Base-by-base conservation (phyloP, 257 asterid species). In the Nicotiana paniculata region DNA sequence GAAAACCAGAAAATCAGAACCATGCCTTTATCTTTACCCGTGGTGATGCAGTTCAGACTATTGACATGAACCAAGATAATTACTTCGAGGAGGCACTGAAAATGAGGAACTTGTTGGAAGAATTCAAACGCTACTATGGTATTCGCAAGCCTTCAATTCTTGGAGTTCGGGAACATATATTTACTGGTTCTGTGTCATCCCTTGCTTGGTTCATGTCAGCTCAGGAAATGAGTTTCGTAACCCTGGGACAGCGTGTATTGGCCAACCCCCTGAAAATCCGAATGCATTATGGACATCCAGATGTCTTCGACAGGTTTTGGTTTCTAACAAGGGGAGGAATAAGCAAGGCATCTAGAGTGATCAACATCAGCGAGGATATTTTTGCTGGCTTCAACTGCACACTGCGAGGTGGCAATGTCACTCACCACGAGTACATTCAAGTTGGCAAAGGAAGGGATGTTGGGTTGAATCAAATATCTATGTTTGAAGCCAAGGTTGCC, bases 161-260 rank as follows among this genome's bases (percentile, higher is more conserved):
- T 83, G 99, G 99, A 59, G 99, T 96, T 66, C 90, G 99, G 81
- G 99, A 96, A 84, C 97, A 96, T 85, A 90, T 94, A 63, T 96
- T 96, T 79, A 96, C 99, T 3, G 99, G 99, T 79, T 94, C 98
- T 16, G 99, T 96, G 67, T 96, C 99, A 63, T 94, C 99, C 59
- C 97, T 94, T 85, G 99, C 99, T 77, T 96, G 97, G 99, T 96
- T 96, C 88, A 96, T 96, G 99, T 96, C 99, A 62, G 92, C 99
- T 51, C 99, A 96, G 92, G 99, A 96, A 87, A 93, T 88, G 69
- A 96, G 99, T 88, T 96, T 96, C 77, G 99, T 96, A 84, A 96
- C 99, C 74, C 88, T 96, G 92, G 99, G 99, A 77, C 98, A 96
- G 88, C 99, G 99, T 64, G 99, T 96, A 82, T 88, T 96, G 86